Percentiles rank a stretch among this genome's conserved stretches.
These are phyloP conservation scores for Carex kokanica DNA, from an alignment of 176 grass and related monocot species.

Conservation along the genomic window DNA sequence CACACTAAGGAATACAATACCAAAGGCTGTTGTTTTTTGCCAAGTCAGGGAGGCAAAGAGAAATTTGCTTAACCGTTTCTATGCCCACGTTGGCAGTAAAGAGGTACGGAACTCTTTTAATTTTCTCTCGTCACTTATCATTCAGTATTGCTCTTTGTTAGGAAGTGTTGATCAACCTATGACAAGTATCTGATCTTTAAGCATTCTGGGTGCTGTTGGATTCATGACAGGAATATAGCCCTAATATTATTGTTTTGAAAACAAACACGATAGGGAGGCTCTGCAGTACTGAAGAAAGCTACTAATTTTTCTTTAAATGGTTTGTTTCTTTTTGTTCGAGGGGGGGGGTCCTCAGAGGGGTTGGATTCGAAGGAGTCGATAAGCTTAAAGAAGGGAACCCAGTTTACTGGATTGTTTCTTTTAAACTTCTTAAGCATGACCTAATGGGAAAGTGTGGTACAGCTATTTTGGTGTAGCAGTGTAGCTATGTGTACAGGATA, in stretches of 20 bases:
- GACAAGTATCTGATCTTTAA: neutral
- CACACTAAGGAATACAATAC: slow-evolving; percentile 82
- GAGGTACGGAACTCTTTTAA: slow-evolving; percentile 53
- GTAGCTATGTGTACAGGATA: neutral
- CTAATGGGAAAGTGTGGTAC: too few relatives aligned
- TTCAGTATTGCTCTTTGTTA: neutral
- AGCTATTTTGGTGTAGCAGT: neutral
- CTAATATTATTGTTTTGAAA: neutral
- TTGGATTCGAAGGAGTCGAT: neutral
- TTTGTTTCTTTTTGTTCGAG: neutral
- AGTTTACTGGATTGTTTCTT: neutral
- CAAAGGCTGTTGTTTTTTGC: slow-evolving; percentile 86
- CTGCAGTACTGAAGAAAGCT: neutral
- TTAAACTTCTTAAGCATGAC: neutral
- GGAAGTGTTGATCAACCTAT: neutral
- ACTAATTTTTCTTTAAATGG: neutral
- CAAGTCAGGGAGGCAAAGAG: slow-evolving; percentile 95
- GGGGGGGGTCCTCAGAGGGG: neutral
- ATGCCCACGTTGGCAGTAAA: slow-evolving; percentile 88
- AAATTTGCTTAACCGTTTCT: slow-evolving; percentile 87
- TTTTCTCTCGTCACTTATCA: neutral
- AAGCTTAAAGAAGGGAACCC: neutral
- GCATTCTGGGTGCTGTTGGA: neutral
- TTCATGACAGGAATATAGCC: neutral
- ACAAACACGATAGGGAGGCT: neutral